Percentiles rank a stretch among this genome's conserved stretches.
These are phyloP conservation scores for Cladobotryum mycophilum DNA, from an alignment of 2,329 filamentous ascomycete genomes.

Conservation along the genomic window DNA sequence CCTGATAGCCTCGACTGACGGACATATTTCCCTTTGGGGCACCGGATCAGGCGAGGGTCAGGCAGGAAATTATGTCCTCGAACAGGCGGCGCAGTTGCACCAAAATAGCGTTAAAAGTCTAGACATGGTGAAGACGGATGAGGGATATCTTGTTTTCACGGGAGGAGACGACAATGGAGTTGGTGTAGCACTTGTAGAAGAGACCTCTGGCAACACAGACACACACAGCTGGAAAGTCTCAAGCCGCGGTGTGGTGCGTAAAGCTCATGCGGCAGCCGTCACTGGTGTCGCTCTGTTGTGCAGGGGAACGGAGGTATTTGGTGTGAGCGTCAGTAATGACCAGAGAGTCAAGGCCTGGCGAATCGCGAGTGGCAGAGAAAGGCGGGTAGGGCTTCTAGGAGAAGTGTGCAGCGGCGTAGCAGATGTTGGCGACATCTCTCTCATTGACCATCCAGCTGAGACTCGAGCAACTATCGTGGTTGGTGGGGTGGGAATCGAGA, in stretches of 20 bases:
- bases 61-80: constrained; percentile 20
- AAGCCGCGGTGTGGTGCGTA: constrained; percentile 24
- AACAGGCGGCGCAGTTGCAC: constrained; percentile 50
- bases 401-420: constrained; percentile 54
- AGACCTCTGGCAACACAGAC: constrained; percentile 13
- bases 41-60: constrained; percentile 12
- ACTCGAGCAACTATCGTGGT: constrained; percentile 28
- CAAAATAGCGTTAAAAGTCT: constrained; percentile 74
- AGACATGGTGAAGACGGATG: constrained; percentile 32
- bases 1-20: constrained; percentile 75
- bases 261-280: constrained; percentile 66
- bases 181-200: constrained; percentile 41
- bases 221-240: constrained; percentile 18
- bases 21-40: constrained; percentile 47
- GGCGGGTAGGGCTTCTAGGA: constrained; percentile 35
- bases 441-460: constrained; percentile 22
- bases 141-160: constrained; percentile 53
- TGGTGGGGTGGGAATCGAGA: constrained; percentile 42
- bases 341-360: constrained; percentile 54
- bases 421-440: constrained; percentile 49
- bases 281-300: constrained; percentile 47
- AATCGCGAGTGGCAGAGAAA: constrained; percentile 20
- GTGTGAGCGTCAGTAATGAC: constrained; percentile 52
- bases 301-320: constrained; percentile 14
- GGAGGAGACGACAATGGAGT: constrained; percentile 88